phyloP scores from a whole-genome alignment of 441 rosid genomes.

The Populus trichocarpa region DNA sequence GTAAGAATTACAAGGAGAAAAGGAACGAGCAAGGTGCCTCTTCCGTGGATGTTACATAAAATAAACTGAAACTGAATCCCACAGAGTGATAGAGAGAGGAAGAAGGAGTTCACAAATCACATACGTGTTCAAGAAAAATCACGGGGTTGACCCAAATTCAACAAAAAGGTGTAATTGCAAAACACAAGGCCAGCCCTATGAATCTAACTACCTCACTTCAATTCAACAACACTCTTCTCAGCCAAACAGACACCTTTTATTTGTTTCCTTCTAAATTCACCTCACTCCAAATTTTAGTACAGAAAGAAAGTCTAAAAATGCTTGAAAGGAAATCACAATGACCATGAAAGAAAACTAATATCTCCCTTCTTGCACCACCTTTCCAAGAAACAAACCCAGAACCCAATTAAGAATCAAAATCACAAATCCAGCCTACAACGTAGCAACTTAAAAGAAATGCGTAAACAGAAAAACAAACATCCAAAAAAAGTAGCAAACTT shows the following conservation, averaged over 20 bases:
- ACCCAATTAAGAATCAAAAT: conserved; percentile 10
- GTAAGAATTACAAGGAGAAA: not conserved
- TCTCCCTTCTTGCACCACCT: conserved; percentile 14
- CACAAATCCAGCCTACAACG: conserved; percentile 18
- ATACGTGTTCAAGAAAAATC: not conserved
- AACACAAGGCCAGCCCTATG: not conserved
- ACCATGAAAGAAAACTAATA: not conserved
- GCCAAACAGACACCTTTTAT: not conserved
- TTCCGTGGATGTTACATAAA: not conserved
- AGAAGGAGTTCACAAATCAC: conserved; percentile 7
- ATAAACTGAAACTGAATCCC: not conserved
- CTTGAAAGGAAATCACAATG: not conserved
- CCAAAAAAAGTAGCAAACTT: conserved; percentile 8
- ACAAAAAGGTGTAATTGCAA: not conserved
- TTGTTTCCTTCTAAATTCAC: not conserved
- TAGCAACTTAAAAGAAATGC: conserved; percentile 1
- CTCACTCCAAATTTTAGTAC: not conserved
- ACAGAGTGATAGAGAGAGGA: not conserved
- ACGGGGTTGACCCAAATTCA: not conserved
- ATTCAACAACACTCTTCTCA: conserved; percentile 1
- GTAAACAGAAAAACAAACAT: not conserved
- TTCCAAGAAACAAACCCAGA: conserved; percentile 19
- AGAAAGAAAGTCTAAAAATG: conserved; percentile 5
- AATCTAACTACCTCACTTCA: not conserved
- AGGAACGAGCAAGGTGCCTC: not conserved